A percentile compares a stretch with the other conserved stretches of the same genome.
Conservation (phyloP, 495 filamentous ascomycete species). For the Opeltia flavorubescens region DNA sequence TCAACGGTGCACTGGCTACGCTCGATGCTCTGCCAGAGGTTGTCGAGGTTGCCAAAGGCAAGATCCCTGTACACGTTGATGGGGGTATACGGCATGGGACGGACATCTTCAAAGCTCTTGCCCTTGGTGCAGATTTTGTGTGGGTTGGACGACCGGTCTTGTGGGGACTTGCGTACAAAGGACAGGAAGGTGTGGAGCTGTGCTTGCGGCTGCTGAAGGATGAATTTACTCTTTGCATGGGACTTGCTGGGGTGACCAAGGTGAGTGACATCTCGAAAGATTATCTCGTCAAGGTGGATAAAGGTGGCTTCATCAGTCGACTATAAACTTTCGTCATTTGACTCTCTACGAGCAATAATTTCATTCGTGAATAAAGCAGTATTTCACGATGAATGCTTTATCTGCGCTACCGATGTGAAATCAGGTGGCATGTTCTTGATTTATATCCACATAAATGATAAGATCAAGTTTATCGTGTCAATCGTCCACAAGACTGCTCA, state of each 20-base stretch:
- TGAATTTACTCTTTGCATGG: constrained; percentile 29
- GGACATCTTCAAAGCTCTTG: constrained; percentile 34
- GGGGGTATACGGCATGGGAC: constrained; percentile 25
- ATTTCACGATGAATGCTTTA: too few species aligned
- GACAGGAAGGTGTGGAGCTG: constrained; percentile 19
- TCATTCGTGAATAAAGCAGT: too few species aligned
- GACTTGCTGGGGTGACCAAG: constrained; percentile 19
- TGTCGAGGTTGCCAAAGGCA: constrained; percentile 21
- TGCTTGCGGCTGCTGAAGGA: constrained; percentile 22
- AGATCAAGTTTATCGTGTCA: too few species aligned
- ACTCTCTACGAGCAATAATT: too few species aligned
- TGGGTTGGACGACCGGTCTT: constrained; percentile 39
- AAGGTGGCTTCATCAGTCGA: constrained; percentile 10
- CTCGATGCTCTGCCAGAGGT: constrained; percentile 21
- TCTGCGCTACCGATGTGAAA: too few species aligned
- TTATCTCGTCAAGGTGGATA: constrained; percentile 13
- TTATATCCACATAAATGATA: too few species aligned
- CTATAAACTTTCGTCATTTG: constrained; percentile 7
- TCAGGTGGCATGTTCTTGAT: too few species aligned
- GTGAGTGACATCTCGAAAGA: constrained; percentile 9
- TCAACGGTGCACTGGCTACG: constrained; percentile 21
- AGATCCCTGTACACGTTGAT: constrained; percentile 24
- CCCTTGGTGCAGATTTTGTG: constrained; percentile 26
- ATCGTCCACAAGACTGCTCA: too few species aligned
- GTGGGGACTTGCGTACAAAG: constrained; percentile 38